A percentile compares a stretch with the other conserved stretches of the same genome.
These are phyloP conservation scores for Moesziomyces parantarcticus DNA, from an alignment of 1,284 basidiomycete species.

Conservation along the genomic window DNA sequence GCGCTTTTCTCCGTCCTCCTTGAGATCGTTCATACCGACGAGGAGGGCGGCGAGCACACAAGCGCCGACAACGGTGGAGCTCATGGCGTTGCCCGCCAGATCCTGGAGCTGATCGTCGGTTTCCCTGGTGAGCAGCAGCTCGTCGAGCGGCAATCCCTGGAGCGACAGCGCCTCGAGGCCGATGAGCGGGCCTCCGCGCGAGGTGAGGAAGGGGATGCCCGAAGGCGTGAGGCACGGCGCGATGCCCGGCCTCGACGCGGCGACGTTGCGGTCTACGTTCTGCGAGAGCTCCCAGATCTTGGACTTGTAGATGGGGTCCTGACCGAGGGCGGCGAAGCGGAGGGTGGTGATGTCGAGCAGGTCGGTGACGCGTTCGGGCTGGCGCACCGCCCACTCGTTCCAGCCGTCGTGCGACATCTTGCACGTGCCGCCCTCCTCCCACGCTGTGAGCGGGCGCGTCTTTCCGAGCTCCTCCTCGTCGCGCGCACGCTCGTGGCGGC, in stretches of 20 bases:
- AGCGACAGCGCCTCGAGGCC: conserved; percentile 90
- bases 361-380: conserved; percentile 94
- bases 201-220: conserved; percentile 96
- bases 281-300: conserved; percentile 90
- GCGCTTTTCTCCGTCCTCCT: conserved; percentile 26
- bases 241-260: conserved; percentile 82
- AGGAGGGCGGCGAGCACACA: conserved; percentile 84
- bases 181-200: conserved; percentile 94
- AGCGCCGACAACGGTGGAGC: conserved; percentile 91
- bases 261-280: conserved; percentile 85
- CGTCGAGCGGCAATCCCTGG: conserved; percentile 91
- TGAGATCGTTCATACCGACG: conserved; percentile 49
- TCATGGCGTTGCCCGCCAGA: conserved; percentile 94
- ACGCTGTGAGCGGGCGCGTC: conserved; percentile 87
- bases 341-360: conserved; percentile 89
- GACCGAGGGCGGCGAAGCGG: conserved; percentile 80
- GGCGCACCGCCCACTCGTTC: conserved; percentile 89
- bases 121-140: conserved; percentile 89
- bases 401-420: conserved; percentile 90
- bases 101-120: conserved; percentile 93
- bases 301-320: conserved; percentile 59
- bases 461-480: conserved; percentile 84
- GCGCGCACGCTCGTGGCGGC: conserved; percentile 86
- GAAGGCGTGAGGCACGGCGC: conserved; percentile 92
- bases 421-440: conserved; percentile 93